phyloP scores from a whole-genome alignment of 2,329 filamentous ascomycete species.

The Fusarium sp. region DNA sequence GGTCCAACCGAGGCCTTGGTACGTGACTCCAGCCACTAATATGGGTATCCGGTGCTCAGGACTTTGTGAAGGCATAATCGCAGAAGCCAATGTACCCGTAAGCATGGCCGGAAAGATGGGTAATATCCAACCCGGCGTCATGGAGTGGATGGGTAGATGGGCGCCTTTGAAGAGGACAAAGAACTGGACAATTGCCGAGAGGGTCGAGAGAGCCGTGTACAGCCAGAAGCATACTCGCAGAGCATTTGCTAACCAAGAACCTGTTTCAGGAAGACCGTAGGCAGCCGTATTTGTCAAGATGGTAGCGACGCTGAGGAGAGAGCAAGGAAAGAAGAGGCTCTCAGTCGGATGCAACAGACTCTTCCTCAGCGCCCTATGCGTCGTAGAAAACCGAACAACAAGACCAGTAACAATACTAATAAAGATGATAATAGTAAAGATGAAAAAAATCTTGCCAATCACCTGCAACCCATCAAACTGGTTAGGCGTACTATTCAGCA shows the following conservation, averaged over 20 bases:
- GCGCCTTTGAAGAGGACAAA: slow-evolving; percentile 46
- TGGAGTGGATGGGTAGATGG: slow-evolving; percentile 40
- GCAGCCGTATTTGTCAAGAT: slow-evolving; percentile 72
- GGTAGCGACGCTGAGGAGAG: slow-evolving; percentile 72
- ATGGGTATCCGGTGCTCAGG: slow-evolving; percentile 40
- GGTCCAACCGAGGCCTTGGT: slow-evolving; percentile 43
- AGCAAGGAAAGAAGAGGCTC: slow-evolving; percentile 71
- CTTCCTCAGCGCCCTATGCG: slow-evolving; percentile 66
- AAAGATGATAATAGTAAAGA: slow-evolving; percentile 63
- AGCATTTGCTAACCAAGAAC: slow-evolving; percentile 59
- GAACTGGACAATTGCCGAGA: slow-evolving; percentile 40
- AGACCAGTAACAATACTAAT: slow-evolving; percentile 63
- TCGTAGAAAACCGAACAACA: slow-evolving; percentile 65
- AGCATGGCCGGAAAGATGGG: slow-evolving; percentile 46
- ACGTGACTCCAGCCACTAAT: slow-evolving; percentile 40
- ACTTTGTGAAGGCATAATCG: slow-evolving; percentile 38
- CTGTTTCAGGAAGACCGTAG: slow-evolving; percentile 64
- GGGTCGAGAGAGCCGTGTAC: slow-evolving; percentile 53
- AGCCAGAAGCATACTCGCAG: slow-evolving; percentile 63
- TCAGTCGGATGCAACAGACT: slow-evolving; percentile 60
- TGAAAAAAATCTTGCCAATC: slow-evolving; percentile 60
- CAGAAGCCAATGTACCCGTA: slow-evolving; percentile 39
- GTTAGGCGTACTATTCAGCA: slow-evolving; percentile 51
- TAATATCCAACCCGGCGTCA: slow-evolving; percentile 45
- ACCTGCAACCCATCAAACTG: slow-evolving; percentile 57